Conservation (phyloP, 108 stramenopile genomes). For the Cyclotella sp. region DNA sequence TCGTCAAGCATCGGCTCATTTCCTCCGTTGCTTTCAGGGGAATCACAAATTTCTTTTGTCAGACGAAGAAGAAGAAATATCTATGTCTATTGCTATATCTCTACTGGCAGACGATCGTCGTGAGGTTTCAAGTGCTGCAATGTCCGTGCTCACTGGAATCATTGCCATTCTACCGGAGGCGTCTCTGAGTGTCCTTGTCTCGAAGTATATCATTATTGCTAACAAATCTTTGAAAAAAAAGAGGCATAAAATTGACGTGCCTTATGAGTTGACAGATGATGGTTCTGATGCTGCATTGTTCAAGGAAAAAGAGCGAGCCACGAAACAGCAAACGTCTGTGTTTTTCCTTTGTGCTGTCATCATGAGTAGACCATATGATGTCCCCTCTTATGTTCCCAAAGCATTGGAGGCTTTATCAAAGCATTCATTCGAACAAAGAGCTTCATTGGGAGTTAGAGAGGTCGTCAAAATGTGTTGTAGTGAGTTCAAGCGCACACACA, state of each 20-base stretch:
- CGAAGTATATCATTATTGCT: conserved; percentile 74
- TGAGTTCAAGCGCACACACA: conserved; percentile 91
- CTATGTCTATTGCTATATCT: conserved; percentile 61
- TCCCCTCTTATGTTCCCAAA: conserved; percentile 79
- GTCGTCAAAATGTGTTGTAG: conserved; percentile 87
- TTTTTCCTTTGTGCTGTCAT: conserved; percentile 85
- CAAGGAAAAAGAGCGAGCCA: conserved; percentile 68
- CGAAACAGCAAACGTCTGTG: conserved; percentile 82
- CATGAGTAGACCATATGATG: conserved; percentile 84
- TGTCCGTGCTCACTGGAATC: conserved; percentile 87
- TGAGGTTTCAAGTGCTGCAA: conserved; percentile 69
- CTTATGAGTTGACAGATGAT: conserved; percentile 14
- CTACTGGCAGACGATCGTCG: conserved; percentile 88
- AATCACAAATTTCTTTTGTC: conserved; percentile 83
- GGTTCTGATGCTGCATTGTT: conserved; percentile 45
- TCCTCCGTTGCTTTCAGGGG: conserved; percentile 86
- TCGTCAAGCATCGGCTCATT: conserved; percentile 83
- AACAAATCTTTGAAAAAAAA: conserved; percentile 77
- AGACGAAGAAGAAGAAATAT: conserved; percentile 56
- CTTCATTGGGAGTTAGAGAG: conserved; percentile 85
- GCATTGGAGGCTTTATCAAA: conserved; percentile 88
- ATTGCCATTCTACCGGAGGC: conserved; percentile 68
- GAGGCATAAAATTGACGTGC: conserved; percentile 46
- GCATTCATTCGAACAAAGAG: conserved; percentile 87
- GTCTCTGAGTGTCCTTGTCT: conserved; percentile 59